Conservation (phyloP, 192 early-diverging fungal genomes). For the Podila clonocystis region DNA sequence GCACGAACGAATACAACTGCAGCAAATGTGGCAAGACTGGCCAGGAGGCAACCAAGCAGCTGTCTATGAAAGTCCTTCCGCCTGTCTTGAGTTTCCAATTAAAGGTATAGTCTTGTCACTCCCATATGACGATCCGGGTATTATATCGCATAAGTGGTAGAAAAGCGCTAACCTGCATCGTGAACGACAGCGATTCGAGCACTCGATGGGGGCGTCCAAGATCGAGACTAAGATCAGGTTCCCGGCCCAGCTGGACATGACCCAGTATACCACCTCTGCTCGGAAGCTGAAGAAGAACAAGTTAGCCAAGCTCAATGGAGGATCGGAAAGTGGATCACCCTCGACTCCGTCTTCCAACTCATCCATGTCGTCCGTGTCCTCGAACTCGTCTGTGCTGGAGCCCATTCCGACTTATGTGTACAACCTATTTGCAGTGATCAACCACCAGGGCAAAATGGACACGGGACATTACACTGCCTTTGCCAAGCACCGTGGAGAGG, state of each 20-base stretch:
- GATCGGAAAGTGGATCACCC: slow-evolving; percentile 22
- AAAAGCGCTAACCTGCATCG: not conserved
- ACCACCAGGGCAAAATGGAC: slow-evolving; percentile 90
- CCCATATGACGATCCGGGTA: no score
- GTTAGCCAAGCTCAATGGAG: slow-evolving; percentile 47
- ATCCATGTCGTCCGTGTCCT: slow-evolving; percentile 17
- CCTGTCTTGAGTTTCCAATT: slow-evolving; percentile 92
- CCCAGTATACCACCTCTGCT: slow-evolving; percentile 82
- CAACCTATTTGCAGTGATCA: slow-evolving; percentile 90
- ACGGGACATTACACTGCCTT: slow-evolving; percentile 96
- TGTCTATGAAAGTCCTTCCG: slow-evolving; percentile 86
- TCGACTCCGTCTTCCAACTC: slow-evolving; percentile 11
- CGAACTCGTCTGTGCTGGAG: slow-evolving; percentile 44
- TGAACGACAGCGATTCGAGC: slow-evolving; percentile 82
- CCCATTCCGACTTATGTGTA: slow-evolving; percentile 81
- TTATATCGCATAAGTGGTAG: no score
- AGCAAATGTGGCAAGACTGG: slow-evolving; percentile 67
- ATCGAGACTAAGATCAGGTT: slow-evolving; percentile 89
- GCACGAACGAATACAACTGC: slow-evolving; percentile 73
- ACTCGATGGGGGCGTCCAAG: slow-evolving; percentile 74
- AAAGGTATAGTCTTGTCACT: slow-evolving; percentile 62
- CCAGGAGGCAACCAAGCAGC: slow-evolving; percentile 85
- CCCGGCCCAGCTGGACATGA: slow-evolving; percentile 90
- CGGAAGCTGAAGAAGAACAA: slow-evolving; percentile 56
- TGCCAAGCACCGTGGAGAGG: slow-evolving; percentile 78